Evolutionary conservation across 139 green algal genomes (phyloP), one percentile per base, ranked within the genome.

Genomic region (Auxenochlorella protothecoides): DNA sequence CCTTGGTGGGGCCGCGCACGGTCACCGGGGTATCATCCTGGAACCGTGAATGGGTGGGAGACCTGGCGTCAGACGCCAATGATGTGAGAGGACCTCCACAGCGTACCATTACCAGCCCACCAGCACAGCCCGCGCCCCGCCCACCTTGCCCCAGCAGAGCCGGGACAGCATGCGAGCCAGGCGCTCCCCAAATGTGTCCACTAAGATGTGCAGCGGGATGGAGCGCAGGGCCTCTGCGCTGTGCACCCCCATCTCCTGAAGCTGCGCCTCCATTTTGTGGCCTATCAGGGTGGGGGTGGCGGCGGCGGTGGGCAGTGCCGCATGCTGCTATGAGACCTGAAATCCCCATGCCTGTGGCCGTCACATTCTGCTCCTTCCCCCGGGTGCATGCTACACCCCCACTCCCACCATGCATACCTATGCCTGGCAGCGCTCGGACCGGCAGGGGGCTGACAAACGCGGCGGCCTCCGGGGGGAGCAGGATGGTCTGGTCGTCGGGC

Each of bases 401-500:
- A 44, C 27, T 44, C 27, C 27, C 27, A 44, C 27, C 27, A 44
- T 44, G 27, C 27, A 44, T 44, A 75, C 69, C 74, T 13, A 82
- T 66, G 53, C 69, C 74, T 12, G 75, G 69, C 64, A 86, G 68
- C 5, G 81, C 75, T 6, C 81, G 55, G 3, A 90, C 72, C 3
- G 89, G 84, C 53, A 96, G 83, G 3, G 76, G 72, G 2, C 69
- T 77, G n/a, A 92, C 75, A 70, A 92, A 92, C 3, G 65, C 71
- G 4, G 73, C 68, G 3, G 86, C 89, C 53, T 88, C 65, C 2
- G 75, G 44, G 2, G 66, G 77, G 4, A 88, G 68, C 60, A 95
- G 67, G n/a, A 87, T 68, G 0, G 90, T 96, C 74, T 96, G 90
- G 54, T 90, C 88, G 68, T 96, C 81, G 0, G 90, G 90, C 76